These are phyloP conservation scores for Diaporthe eres DNA, from an alignment of 2,329 filamentous ascomycete genomes.

Conservation along the genomic window DNA sequence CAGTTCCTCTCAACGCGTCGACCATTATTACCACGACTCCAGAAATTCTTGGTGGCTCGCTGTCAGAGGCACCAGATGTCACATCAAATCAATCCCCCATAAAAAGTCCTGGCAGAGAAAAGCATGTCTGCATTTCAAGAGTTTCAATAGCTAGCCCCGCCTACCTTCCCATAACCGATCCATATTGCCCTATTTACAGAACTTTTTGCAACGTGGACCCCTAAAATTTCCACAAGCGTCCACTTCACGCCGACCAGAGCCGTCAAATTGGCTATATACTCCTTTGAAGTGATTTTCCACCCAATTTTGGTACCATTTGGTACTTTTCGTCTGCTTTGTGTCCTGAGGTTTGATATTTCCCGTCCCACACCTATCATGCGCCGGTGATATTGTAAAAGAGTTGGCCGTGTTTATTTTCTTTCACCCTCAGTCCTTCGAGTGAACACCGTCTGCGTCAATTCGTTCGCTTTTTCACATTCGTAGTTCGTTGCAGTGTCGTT, in stretches of 20 bases:
- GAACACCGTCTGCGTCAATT: neutral
- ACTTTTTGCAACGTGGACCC: neutral
- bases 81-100: neutral
- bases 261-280: neutral
- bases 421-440: neutral
- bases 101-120: neutral
- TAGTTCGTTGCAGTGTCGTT: constrained; percentile 29
- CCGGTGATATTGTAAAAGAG: neutral
- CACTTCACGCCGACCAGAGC: neutral
- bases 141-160: constrained; percentile 11
- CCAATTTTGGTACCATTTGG: neutral
- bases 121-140: neutral
- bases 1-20: neutral
- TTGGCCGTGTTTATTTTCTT: neutral
- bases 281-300: constrained; percentile 1
- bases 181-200: constrained; percentile 8
- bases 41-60: neutral
- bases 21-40: too few relatives aligned
- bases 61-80: neutral
- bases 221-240: neutral
- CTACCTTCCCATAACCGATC: constrained; percentile 8
- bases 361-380: neutral
- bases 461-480: constrained; percentile 12
- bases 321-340: neutral
- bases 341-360: constrained; percentile 12